Conservation (phyloP, 1,139 yeast species). For the Taphrina pruni region DNA sequence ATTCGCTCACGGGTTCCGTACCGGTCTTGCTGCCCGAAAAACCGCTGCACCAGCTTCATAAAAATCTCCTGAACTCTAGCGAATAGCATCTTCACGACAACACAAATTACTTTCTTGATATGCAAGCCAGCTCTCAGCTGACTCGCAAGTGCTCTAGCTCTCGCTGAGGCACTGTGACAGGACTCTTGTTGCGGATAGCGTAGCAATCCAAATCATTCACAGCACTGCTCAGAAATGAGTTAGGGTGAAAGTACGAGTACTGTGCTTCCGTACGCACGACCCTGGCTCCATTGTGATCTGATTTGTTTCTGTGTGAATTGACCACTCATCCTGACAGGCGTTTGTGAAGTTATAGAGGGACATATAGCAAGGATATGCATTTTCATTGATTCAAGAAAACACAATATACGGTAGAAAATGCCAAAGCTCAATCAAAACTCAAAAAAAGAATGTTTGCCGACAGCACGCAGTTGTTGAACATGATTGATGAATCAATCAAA, state of each 20-base stretch:
- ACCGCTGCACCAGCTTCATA: constrained; percentile 37
- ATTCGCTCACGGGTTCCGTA: constrained; percentile 99
- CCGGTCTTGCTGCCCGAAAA: constrained; percentile 53
- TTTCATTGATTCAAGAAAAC: too few species aligned
- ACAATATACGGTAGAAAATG: too few species aligned
- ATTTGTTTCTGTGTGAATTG: too few species aligned
- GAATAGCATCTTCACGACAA: constrained; percentile 17
- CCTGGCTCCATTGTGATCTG: not conserved
- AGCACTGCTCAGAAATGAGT: constrained; percentile 37
- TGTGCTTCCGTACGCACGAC: constrained; percentile 33
- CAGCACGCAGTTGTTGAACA: too few species aligned
- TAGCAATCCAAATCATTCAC: constrained; percentile 29
- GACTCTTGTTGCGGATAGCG: constrained; percentile 10
- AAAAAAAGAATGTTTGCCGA: too few species aligned
- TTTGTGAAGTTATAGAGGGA: too few species aligned
- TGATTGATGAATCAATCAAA: too few species aligned
- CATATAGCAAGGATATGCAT: too few species aligned
- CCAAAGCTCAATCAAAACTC: too few species aligned
- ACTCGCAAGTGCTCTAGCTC: not conserved
- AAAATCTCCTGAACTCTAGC: constrained; percentile 12
- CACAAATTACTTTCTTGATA: not conserved
- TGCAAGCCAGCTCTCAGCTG: not conserved
- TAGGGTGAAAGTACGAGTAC: constrained; percentile 37
- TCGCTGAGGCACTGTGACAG: not conserved
- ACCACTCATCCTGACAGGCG: too few species aligned